Evolutionary conservation across 208 protist genomes (phyloP), one percentile per base, ranked within the genome.

Genomic region (Acanthamoeba culbertsoni): DNA sequence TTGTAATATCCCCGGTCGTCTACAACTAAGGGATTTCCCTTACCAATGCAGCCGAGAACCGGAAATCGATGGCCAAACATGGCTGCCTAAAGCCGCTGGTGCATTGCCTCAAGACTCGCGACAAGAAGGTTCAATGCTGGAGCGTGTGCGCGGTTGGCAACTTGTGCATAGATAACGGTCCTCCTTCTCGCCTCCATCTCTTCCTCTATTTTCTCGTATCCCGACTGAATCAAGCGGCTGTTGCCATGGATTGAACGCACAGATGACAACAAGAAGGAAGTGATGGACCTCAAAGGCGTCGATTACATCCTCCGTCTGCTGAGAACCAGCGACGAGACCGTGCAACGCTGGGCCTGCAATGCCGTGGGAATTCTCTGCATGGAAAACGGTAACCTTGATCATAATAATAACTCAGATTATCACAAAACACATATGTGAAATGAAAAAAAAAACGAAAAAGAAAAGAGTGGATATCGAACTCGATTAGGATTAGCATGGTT

Each of bases 101-200:
- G 12, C 23, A 26, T 35, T 43, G 71, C 6, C 71, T 82, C 71
- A 82, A 53, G 42, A 53, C 71, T 16, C 42, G 71, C 2, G 71
- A 82, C 71, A 82, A 53, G n/a, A 82, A 82, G n/a, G 71, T 82
- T 31, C 71, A 82, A 31, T 82, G 71, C 71, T 82, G 71, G 71
- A 82, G 71, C 71, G 71, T 82, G 71, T 82, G 71, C 43, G 71
- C 71, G 2, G 42, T 82, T 1, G 71, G 71, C 71, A 82, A 82
- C 71, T 18, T 82, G 71, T 82, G 71, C 71, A 82, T 82, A 26
- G 71, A 82, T 1, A 82, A 53, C n/a, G 71, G 71, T 82, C 1
- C 20, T 28, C 16, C n/a, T 2, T 68, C 28, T n/a, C n/a, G n/a
- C 59, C 3, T 68, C 12, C 59, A 28, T 68, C 33, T 10, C 33